Evolutionary conservation across 1,284 basidiomycete genomes (phyloP).

Genomic region (Singerocomus inundabilis): DNA sequence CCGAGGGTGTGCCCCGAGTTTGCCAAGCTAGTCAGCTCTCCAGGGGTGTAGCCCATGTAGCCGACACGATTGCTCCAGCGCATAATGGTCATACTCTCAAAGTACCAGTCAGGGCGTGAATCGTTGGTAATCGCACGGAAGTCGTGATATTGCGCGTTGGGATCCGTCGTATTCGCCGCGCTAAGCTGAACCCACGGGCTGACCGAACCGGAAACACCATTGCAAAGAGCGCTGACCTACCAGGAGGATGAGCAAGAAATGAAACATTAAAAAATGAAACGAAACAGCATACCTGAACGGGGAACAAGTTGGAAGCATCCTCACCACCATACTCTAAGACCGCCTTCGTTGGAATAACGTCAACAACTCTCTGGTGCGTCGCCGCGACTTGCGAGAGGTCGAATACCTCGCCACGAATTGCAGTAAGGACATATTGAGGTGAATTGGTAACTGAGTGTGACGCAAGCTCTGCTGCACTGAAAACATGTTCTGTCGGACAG

Average conservation of each 20-base stretch:
- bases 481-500: slow-evolving; percentile 94
- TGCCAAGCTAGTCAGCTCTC: slow-evolving; percentile 75
- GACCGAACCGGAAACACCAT: slow-evolving; percentile 78
- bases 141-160: slow-evolving; percentile 90
- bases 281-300: slow-evolving; percentile 71
- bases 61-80: slow-evolving; percentile 87
- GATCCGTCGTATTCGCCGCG: slow-evolving; percentile 78
- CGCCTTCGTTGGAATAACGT: slow-evolving; percentile 72
- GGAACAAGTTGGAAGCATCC: slow-evolving; percentile 81
- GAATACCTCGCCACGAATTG: slow-evolving; percentile 93
- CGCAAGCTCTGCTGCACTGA: slow-evolving; percentile 73
- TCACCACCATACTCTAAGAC: slow-evolving; percentile 84
- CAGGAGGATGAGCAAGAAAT: slow-evolving; percentile 5
- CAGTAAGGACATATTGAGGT: slow-evolving; percentile 75
- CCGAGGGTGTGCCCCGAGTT: slow-evolving; percentile 67
- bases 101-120: slow-evolving; percentile 97
- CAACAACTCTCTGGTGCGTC: slow-evolving; percentile 68
- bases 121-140: slow-evolving; percentile 89
- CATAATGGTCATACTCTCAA: slow-evolving; percentile 88
- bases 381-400: slow-evolving; percentile 63
- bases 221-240: slow-evolving; percentile 90
- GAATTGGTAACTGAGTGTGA: slow-evolving; percentile 65
- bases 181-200: slow-evolving; percentile 84
- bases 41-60: slow-evolving; percentile 85
- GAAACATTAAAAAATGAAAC: background rate